A percentile compares a stretch with the other conserved stretches of the same genome.
Evolutionary conservation across 73 alveolate genomes (phyloP).

Genomic region (Paramecium biaurelia): DNA sequence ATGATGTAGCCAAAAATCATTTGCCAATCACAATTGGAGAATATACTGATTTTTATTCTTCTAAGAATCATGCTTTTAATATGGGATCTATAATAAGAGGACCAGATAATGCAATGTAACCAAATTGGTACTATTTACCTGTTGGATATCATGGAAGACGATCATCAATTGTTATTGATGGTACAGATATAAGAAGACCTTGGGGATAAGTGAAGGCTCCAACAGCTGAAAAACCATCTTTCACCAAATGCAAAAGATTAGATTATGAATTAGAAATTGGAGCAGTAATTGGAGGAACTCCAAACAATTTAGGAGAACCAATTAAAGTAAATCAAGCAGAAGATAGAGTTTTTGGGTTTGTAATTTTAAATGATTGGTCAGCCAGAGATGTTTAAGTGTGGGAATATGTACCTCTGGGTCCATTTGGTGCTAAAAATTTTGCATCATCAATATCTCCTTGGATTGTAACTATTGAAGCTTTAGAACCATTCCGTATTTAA

Average conservation of each 20-base stretch:
- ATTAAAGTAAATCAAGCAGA: conserved; percentile 73
- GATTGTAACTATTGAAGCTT: conserved; percentile 91
- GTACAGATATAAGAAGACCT: conserved; percentile 81
- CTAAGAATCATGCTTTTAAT: conserved; percentile 92
- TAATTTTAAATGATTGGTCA: conserved; percentile 93
- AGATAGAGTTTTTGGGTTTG: conserved; percentile 85
- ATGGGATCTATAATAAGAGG: conserved; percentile 92
- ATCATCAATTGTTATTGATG: conserved; percentile 82
- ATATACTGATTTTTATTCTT: conserved; percentile 95
- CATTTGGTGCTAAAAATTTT: conserved; percentile 89
- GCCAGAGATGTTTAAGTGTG: conserved; percentile 95
- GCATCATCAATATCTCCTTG: conserved; percentile 91
- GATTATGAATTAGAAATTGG: conserved; percentile 97
- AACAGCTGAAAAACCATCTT: conserved; percentile 79
- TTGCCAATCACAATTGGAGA: conserved; percentile 94
- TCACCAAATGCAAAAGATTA: conserved; percentile 88
- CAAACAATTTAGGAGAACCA: conserved; percentile 72
- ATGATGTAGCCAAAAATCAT: conserved; percentile 28
- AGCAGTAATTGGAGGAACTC: conserved; percentile 84
- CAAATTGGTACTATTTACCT: conserved; percentile 95
- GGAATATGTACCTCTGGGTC: conserved; percentile 95
- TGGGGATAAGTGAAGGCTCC: conserved; percentile 80
- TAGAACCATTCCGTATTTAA: conserved; percentile 82
- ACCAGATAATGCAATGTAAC: conserved; percentile 92
- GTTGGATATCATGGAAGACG: conserved; percentile 99